Percentiles rank a stretch among this genome's conserved stretches.
Evolutionary conservation across 805 yeast genomes (phyloP).

Genomic region (Metschnikowia reukaufii): DNA sequence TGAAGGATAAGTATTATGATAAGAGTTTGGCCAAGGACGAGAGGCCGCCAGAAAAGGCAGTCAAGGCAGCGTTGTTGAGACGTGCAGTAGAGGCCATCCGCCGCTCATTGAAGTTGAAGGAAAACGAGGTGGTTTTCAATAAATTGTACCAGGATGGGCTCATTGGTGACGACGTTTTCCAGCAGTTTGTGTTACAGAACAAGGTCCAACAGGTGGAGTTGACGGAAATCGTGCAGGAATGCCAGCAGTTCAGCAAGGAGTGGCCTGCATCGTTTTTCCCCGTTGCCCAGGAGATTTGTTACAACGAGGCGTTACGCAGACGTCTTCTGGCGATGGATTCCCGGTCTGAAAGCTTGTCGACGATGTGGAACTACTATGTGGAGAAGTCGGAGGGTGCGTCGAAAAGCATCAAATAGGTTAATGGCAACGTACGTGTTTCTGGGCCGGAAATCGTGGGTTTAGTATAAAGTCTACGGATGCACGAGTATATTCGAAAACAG

Average conservation of each 20-base stretch:
- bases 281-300: slow-evolving; percentile 83
- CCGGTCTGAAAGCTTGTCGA: slow-evolving; percentile 33
- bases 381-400: slow-evolving; percentile 15
- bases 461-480: too few species aligned
- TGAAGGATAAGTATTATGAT: slow-evolving; percentile 48
- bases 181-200: slow-evolving; percentile 73
- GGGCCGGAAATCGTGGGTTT: too few species aligned
- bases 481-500: too few species aligned
- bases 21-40: slow-evolving; percentile 37
- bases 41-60: slow-evolving; percentile 73
- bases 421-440: neutral
- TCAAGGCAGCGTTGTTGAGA: slow-evolving; percentile 59
- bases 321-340: slow-evolving; percentile 53
- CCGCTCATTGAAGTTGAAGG: slow-evolving; percentile 79
- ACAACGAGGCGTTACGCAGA: slow-evolving; percentile 87
- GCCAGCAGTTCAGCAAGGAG: slow-evolving; percentile 68
- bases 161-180: slow-evolving; percentile 85
- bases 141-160: slow-evolving; percentile 82
- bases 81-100: slow-evolving; percentile 84
- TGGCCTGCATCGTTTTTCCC: slow-evolving; percentile 80
- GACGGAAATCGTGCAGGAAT: slow-evolving; percentile 71
- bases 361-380: slow-evolving; percentile 37
- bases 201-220: slow-evolving; percentile 82
- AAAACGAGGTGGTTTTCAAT: slow-evolving; percentile 66
- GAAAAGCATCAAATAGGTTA: slow-evolving; percentile 7